phyloP scores from a whole-genome alignment of 208 protist genomes.

The Leishmania tropica region DNA sequence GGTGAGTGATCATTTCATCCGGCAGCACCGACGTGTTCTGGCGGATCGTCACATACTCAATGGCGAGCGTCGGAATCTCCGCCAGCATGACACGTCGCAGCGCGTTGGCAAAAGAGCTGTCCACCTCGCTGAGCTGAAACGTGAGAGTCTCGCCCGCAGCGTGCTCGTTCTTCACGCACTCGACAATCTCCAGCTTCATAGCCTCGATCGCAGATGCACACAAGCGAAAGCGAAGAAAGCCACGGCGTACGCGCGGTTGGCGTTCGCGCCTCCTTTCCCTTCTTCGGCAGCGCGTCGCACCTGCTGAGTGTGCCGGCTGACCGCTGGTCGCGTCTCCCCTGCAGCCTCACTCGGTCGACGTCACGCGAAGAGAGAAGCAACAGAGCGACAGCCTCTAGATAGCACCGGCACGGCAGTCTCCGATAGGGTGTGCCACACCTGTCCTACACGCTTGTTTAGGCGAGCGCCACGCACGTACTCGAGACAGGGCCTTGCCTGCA shows the following conservation, averaged over 20 bases:
- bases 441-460: not conserved
- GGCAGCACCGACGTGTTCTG: slow-evolving; percentile 96
- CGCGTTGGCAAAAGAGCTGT: slow-evolving; percentile 96
- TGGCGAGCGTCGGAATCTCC: slow-evolving; percentile 98
- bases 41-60: slow-evolving; percentile 97
- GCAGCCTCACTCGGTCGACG: not conserved
- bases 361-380: not conserved
- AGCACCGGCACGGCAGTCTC: not conserved
- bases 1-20: slow-evolving; percentile 99
- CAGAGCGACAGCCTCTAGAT: not conserved
- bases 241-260: not conserved
- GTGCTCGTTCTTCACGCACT: slow-evolving; percentile 76
- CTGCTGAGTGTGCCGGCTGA: not conserved
- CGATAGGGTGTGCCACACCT: not conserved
- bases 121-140: slow-evolving; percentile 89
- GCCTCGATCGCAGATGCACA: not conserved
- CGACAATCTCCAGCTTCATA: slow-evolving; percentile 86
- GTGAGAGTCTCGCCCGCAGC: slow-evolving; percentile 86
- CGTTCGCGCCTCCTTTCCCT: not conserved
- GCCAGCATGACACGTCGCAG: slow-evolving; percentile 98
- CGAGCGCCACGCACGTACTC: not conserved
- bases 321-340: not conserved
- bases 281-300: not conserved
- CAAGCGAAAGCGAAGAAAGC: not conserved
- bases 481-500: not conserved